phyloP scores from a whole-genome alignment of 2,329 filamentous ascomycete genomes.

The Phoma herbarum region DNA sequence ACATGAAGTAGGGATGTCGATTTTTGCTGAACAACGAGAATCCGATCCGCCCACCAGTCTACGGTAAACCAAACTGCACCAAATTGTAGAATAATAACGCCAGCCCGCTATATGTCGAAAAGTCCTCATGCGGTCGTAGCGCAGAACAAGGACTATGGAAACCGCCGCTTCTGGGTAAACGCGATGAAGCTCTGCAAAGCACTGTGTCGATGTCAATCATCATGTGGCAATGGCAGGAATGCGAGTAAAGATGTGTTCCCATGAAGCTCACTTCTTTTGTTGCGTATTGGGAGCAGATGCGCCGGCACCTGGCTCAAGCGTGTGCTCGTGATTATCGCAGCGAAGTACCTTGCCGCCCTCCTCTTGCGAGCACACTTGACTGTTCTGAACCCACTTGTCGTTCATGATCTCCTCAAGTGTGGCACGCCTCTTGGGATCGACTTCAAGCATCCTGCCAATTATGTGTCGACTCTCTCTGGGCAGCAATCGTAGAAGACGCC shows the following conservation, averaged over 20 bases:
- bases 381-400: slow-evolving; percentile 89
- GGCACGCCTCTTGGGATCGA: slow-evolving; percentile 83
- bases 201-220: slow-evolving; percentile 20
- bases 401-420: slow-evolving; percentile 85
- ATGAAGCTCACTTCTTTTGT: slow-evolving; percentile 45
- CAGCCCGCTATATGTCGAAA: slow-evolving; percentile 12
- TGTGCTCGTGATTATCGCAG: slow-evolving; percentile 81
- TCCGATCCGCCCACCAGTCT: slow-evolving; percentile 16
- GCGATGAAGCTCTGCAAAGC: slow-evolving; percentile 12
- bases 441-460: slow-evolving; percentile 89
- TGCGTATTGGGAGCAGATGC: slow-evolving; percentile 44
- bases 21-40: slow-evolving; percentile 8
- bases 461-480: slow-evolving; percentile 91
- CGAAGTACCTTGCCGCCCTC: slow-evolving; percentile 75
- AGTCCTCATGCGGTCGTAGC: slow-evolving; percentile 12
- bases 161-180: slow-evolving; percentile 9
- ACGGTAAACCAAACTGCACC: slow-evolving; percentile 9
- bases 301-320: slow-evolving; percentile 72
- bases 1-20: slow-evolving; percentile 22
- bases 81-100: slow-evolving; percentile 12
- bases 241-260: slow-evolving; percentile 5
- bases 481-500: slow-evolving; percentile 85
- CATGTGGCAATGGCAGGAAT: background rate
- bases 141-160: slow-evolving; percentile 11
- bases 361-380: slow-evolving; percentile 82